Percentiles rank a stretch among this genome's conserved stretches.
Evolutionary conservation across 2,329 filamentous ascomycete genomes (phyloP).

Genomic region (Cadophora sp.): DNA sequence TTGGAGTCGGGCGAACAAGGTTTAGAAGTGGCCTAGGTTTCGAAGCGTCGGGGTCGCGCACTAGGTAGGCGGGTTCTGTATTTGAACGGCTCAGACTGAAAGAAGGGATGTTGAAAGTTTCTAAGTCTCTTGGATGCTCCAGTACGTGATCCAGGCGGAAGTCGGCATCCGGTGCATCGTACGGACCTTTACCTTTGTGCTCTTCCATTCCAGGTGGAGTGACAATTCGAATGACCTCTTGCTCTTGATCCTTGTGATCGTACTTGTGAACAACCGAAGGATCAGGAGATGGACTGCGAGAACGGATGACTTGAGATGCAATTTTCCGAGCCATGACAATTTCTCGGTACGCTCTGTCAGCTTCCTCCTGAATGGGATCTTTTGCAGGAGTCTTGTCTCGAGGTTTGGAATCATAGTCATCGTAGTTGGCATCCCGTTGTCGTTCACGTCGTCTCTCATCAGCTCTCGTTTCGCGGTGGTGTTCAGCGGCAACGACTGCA

Average conservation of each 20-base stretch:
- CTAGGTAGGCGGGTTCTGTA: constrained; percentile 36
- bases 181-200: constrained; percentile 55
- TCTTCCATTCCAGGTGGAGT: constrained; percentile 60
- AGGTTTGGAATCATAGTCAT: constrained; percentile 36
- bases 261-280: constrained; percentile 63
- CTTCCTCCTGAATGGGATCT: constrained; percentile 61
- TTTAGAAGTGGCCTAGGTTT: constrained; percentile 60
- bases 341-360: constrained; percentile 64
- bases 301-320: constrained; percentile 58
- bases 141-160: constrained; percentile 66
- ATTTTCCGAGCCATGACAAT: constrained; percentile 59
- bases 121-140: constrained; percentile 56
- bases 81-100: constrained; percentile 48
- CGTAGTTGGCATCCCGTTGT: constrained; percentile 40
- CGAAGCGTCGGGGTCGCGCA: constrained; percentile 38
- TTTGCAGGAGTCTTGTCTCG: constrained; percentile 27
- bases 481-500: constrained; percentile 52
- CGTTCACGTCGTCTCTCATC: constrained; percentile 48
- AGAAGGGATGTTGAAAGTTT: constrained; percentile 43
- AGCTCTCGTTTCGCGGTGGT: constrained; percentile 39
- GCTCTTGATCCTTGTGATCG: constrained; percentile 44
- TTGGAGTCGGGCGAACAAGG: constrained; percentile 65
- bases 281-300: constrained; percentile 58
- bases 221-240: constrained; percentile 54
- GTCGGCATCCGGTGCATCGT: constrained; percentile 67